Conservation (phyloP, 2,329 filamentous ascomycete genomes). For the Aureobasidium zeae region DNA sequence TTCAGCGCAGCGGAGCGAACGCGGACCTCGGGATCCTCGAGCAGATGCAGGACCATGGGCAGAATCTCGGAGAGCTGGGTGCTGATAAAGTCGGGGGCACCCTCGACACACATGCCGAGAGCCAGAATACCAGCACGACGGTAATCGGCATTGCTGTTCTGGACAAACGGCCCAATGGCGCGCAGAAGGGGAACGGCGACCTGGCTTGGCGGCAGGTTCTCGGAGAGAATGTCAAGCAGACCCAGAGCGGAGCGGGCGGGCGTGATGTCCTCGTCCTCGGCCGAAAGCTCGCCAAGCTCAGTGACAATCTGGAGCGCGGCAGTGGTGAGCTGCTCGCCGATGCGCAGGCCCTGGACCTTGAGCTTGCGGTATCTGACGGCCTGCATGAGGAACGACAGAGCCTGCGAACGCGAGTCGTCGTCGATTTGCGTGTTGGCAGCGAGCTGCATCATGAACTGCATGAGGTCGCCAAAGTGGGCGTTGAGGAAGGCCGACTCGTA, state of each 20-base stretch:
- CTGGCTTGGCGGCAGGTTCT: slow-evolving; percentile 81
- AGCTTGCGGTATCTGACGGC: slow-evolving; percentile 85
- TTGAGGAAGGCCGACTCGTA: slow-evolving; percentile 80
- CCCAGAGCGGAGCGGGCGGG: slow-evolving; percentile 77
- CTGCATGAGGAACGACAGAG: slow-evolving; percentile 88
- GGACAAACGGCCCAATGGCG: slow-evolving; percentile 72
- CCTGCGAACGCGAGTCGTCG: slow-evolving; percentile 80
- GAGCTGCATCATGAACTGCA: slow-evolving; percentile 89
- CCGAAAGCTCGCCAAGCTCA: slow-evolving; percentile 66
- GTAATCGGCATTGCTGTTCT: slow-evolving; percentile 63
- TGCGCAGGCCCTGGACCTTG: slow-evolving; percentile 84
- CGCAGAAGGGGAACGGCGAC: slow-evolving; percentile 88
- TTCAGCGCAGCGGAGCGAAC: slow-evolving; percentile 84
- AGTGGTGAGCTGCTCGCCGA: slow-evolving; percentile 78
- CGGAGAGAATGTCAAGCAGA: slow-evolving; percentile 80
- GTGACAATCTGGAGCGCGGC: slow-evolving; percentile 84
- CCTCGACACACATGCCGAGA: slow-evolving; percentile 89
- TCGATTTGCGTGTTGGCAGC: slow-evolving; percentile 66
- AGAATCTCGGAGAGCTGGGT: slow-evolving; percentile 83
- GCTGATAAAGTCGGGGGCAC: slow-evolving; percentile 92
- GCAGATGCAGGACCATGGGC: slow-evolving; percentile 71
- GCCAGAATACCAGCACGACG: slow-evolving; percentile 86
- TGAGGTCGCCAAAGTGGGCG: slow-evolving; percentile 77
- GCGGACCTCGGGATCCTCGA: slow-evolving; percentile 72
- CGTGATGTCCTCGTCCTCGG: slow-evolving; percentile 74